Evolutionary conservation across 2,329 filamentous ascomycete species (phyloP), one percentile per base, ranked within the genome.

Genomic region (Ceratocystis harringtonii): DNA sequence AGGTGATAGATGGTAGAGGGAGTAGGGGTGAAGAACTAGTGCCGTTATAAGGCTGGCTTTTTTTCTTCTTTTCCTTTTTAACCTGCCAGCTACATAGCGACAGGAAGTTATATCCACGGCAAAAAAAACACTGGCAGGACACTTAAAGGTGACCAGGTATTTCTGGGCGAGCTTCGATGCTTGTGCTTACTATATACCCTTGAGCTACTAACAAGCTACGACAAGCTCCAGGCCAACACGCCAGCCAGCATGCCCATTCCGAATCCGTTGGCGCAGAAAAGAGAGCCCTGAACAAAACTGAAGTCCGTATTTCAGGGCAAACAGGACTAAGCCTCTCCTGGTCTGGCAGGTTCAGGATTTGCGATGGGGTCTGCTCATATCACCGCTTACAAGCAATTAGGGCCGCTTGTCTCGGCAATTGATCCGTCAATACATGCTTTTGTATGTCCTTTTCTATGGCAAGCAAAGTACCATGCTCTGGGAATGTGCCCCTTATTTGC

Each of bases 351-450:
- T 58, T 25, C 3, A 36, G 55, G 55, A 58, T 32, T 4, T 15
- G 5, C 4, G 48, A 10, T 8, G 22, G 48, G 19, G 30, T n/a
- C 30, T 30, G 28, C 55, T 58, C 30, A 58, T 58, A 58, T 58
- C 55, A 36, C 55, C 2, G 55, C 7, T 32, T 58, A 36, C 55
- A 58, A 25, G 55, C 55, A 36, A 58, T 58, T 30, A 36, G 55
- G 30, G 17, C 55, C 55, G 30, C 55, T 36, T 58, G 55, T 58
- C 55, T 58, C 55, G 55, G 55, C 55, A 58, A 58, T 58, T 44
- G 60, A 44, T 48, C 60, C 44, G 60, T 44, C 36, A 10, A 2
- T 48, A 58, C 55, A 36, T 58, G 28, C 2, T 5, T 7, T n/a
- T 10, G 7, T 1, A 30, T n/a, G 17, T 36, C 36, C 36, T 58